phyloP scores from a whole-genome alignment of 306 rosid species.

The Mimosa bimucronata region DNA sequence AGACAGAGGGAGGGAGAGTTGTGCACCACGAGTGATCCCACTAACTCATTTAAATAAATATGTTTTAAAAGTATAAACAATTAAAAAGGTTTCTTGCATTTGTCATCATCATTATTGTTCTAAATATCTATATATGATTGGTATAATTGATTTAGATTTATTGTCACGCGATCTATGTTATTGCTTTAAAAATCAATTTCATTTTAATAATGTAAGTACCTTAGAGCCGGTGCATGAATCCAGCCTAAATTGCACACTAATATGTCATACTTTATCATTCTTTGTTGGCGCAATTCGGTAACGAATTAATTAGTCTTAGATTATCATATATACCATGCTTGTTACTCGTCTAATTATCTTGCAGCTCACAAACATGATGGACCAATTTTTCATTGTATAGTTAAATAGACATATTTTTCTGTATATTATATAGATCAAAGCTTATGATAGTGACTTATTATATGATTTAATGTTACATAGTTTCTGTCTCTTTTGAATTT shows the following conservation, averaged over 20 bases:
- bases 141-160: not conserved
- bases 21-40: slow-evolving; percentile 9
- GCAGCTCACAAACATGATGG: no score
- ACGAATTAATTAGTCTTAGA: not conserved
- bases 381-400: not conserved
- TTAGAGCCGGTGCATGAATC: slow-evolving; percentile 9
- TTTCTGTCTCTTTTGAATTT: not conserved
- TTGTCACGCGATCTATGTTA: slow-evolving; percentile 2
- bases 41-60: not conserved
- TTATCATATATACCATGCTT: not conserved
- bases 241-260: not conserved
- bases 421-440: not conserved
- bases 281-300: not conserved
- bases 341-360: not conserved
- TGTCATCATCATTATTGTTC: slow-evolving; percentile 39
- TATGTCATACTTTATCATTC: not conserved
- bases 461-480: no score
- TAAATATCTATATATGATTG: not conserved
- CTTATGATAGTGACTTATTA: not conserved
- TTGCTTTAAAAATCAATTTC: not conserved
- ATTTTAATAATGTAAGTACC: not conserved
- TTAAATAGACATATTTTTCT: not conserved
- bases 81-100: slow-evolving; percentile 33
- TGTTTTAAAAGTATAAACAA: not conserved
- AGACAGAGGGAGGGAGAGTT: not conserved